A percentile compares a stretch with the other conserved stretches of the same genome.
phyloP scores from a whole-genome alignment of 345 rosid genomes.

The Ceriops decandra region DNA sequence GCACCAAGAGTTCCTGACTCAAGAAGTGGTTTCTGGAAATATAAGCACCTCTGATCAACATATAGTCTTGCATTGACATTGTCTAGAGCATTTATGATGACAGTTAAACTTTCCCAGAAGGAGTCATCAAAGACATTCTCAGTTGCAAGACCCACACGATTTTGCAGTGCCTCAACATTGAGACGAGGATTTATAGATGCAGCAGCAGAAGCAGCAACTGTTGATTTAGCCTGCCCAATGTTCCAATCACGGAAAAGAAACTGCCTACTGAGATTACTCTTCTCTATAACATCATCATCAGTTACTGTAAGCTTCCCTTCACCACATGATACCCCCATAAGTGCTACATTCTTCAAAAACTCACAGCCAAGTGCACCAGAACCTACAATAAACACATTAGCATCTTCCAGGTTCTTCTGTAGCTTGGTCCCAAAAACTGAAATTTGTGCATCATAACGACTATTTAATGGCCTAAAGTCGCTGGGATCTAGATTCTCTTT shows the following conservation, averaged over 20 bases:
- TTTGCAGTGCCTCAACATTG: conserved; percentile 82
- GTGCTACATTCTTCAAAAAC: conserved; percentile 81
- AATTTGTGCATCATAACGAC: conserved; percentile 96
- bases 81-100: conserved; percentile 81
- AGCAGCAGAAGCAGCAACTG: conserved; percentile 94
- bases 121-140: conserved; percentile 85
- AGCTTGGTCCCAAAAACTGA: conserved; percentile 90
- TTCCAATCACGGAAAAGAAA: conserved; percentile 99
- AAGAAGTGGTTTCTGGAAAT: conserved; percentile 98
- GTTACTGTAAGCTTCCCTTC: conserved; percentile 80
- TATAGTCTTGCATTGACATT: conserved; percentile 95
- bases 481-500: conserved; percentile 61
- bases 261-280: conserved; percentile 98
- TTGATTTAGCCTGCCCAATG: conserved; percentile 97
- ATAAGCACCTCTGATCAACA: conserved; percentile 90
- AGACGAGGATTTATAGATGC: conserved; percentile 61
- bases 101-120: conserved; percentile 87
- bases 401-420: conserved; percentile 89
- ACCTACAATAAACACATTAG: conserved; percentile 74
- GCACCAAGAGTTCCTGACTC: conserved; percentile 99
- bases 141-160: conserved; percentile 88
- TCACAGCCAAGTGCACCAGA: conserved; percentile 99
- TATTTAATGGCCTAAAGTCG: conserved; percentile 62
- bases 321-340: conserved; percentile 96
- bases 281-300: conserved; percentile 98